Evolutionary conservation across 495 filamentous ascomycete species (phyloP), one percentile per base, ranked within the genome.

Genomic region (Neurospora sp.): DNA sequence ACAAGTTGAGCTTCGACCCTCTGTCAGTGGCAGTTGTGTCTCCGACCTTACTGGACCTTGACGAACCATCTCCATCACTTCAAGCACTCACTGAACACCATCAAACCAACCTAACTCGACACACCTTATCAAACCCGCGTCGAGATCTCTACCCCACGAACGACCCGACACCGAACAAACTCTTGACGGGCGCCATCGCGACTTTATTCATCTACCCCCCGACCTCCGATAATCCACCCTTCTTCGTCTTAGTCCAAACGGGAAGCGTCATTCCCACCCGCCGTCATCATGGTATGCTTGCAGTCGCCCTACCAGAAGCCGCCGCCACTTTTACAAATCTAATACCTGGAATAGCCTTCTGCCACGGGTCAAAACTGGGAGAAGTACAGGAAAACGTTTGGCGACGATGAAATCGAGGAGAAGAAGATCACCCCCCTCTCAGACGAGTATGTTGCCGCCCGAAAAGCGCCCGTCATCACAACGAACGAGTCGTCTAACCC

Each of bases 361-460:
- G 96, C 96, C 84, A 97, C 91, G 73, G 96, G 96, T 78, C 82
- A 86, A 81, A 93, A 87, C 88, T 99, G 96, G 96, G 94, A 99
- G 89, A 98, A 98, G 88, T 98, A 97, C 87, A 85, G 89, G 84
- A 98, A 99, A 88, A 92, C 91, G 79, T 99, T 92, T 79, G 95
- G 91, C 73, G 96, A 99, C 80, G 96, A 99, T 76, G 96, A 98
- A 80, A 88, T 94, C 81, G 92, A 94, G 79, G 96, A 99, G 88
- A 99, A 99, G 92, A 99, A 98, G 88, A 99, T 98, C 79, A 94
- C 93, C 45, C 96, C 96, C 73, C 86, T 99, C 42, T 89, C 94
- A 75, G 96, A 97, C 86, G 94, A 97, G 94, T 98, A 86, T 77
- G 92, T 87, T 37, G 48, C 59, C 70, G 45, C 61, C 71, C 18